Evolutionary conservation across 208 protist species (phyloP).

Genomic region (Histomonas meleagridis): DNA sequence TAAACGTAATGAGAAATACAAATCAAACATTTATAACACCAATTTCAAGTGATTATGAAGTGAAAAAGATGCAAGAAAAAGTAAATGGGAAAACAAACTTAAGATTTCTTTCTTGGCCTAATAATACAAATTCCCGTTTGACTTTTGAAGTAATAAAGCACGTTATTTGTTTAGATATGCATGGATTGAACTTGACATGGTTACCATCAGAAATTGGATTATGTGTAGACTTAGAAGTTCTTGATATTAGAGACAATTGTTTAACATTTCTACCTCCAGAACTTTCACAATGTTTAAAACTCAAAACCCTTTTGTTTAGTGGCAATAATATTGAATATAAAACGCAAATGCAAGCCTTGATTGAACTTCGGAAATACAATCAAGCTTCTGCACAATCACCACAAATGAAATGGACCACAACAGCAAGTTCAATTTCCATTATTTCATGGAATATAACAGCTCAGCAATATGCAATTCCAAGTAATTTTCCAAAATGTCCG

Average conservation of each 20-base stretch:
- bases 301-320: neutral
- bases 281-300: neutral
- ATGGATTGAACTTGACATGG: neutral
- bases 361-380: neutral
- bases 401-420: neutral
- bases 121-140: neutral
- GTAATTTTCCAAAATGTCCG: neutral
- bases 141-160: neutral
- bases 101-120: neutral
- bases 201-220: neutral
- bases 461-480: neutral
- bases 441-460: neutral
- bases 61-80: neutral
- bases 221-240: neutral
- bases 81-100: neutral
- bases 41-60: constrained; percentile 1
- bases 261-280: neutral
- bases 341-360: constrained; percentile 22
- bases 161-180: neutral
- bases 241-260: neutral
- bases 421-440: neutral
- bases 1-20: too few species aligned
- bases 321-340: neutral
- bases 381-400: neutral
- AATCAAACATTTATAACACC: too few species aligned